Evolutionary conservation across 257 asterid genomes (phyloP).

Genomic region (Schizonepeta tenuifolia): DNA sequence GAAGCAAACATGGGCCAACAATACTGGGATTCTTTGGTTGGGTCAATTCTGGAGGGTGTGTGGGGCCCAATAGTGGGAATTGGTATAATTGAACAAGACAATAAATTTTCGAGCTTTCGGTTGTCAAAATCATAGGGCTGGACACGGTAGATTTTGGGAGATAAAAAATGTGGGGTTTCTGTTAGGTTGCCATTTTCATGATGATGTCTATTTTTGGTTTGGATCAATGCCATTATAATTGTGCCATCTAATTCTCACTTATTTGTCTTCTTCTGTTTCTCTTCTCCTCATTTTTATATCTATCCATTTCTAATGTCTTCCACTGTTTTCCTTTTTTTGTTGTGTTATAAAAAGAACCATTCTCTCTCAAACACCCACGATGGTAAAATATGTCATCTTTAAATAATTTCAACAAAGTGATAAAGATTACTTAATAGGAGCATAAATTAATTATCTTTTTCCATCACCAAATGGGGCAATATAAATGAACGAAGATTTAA

Average conservation of each 20-base stretch:
- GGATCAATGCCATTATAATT: conserved; percentile 33
- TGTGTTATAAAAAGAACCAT: neutral
- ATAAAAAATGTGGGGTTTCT: conserved; percentile 32
- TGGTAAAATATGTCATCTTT: neutral
- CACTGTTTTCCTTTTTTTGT: neutral
- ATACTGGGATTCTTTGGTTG: conserved; percentile 48
- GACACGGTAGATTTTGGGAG: conserved; percentile 26
- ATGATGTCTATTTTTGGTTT: conserved; percentile 31
- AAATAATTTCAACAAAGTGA: neutral
- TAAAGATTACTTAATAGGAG: neutral
- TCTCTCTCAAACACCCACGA: neutral
- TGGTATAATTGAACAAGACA: conserved; percentile 32
- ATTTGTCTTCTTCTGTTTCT: conserved; percentile 28
- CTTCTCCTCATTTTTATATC: neutral
- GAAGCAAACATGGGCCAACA: conserved; percentile 47
- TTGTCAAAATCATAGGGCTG: conserved; percentile 32
- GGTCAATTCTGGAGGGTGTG: conserved; percentile 37
- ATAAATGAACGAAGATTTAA: neutral
- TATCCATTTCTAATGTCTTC: neutral
- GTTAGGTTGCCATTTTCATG: conserved; percentile 41
- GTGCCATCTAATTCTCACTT: conserved; percentile 35
- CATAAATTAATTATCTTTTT: neutral
- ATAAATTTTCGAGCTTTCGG: conserved; percentile 29
- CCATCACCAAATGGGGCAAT: conserved; percentile 5
- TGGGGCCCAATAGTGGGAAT: conserved; percentile 37